Evolutionary conservation across 352 stramenopile species (phyloP), one percentile per base, ranked within the genome.

Genomic region (Lagenidium sp.): DNA sequence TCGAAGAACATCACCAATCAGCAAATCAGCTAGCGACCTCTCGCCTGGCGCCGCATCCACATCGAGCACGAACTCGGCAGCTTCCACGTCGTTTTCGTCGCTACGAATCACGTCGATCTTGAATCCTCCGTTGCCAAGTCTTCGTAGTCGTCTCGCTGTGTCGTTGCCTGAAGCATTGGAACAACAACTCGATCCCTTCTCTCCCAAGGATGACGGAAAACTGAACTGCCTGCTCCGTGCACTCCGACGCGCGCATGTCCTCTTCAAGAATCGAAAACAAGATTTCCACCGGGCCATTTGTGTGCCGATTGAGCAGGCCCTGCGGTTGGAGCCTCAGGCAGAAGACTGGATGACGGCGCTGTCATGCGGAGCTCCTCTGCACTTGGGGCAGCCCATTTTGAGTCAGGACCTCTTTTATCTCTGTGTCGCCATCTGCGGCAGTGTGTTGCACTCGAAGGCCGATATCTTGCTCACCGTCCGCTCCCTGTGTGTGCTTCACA

Each of bases 381-480:
- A 79, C 30, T 48, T 88, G 0, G 69, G 67, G 0, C 60, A 76
- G 35, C 75, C 80, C 6, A 62, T 93, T 28, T 54, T 93, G 12
- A 52, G 72, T 1, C 74, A 89, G 29, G 77, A 93, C 57, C 46
- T 93, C 20, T 79, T 90, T 32, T 84, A 85, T 41, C 47, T 85
- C 2, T 80, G 63, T 21, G 71, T 89, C 7, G 72, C 76, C 15
- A 63, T 90, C 24, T 90, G 77, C 54, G 83, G 76, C 44, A 86
- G 68, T 41, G 82, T 89, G 66, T 26, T 93, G 35, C 67, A 62
- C 20, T 77, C 74, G 2, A 89, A 90, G 44, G 65, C 80, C 0
- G 74, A 93, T 19, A 87, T 93, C 29, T 41, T 93, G 38, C 60
- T 81, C 18, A 88, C 80, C 1, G 78, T 93, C 21, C 76, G 77